These are phyloP conservation scores for Lyophyllum decastes DNA, from an alignment of 768 basidiomycete species.

Conservation along the genomic window DNA sequence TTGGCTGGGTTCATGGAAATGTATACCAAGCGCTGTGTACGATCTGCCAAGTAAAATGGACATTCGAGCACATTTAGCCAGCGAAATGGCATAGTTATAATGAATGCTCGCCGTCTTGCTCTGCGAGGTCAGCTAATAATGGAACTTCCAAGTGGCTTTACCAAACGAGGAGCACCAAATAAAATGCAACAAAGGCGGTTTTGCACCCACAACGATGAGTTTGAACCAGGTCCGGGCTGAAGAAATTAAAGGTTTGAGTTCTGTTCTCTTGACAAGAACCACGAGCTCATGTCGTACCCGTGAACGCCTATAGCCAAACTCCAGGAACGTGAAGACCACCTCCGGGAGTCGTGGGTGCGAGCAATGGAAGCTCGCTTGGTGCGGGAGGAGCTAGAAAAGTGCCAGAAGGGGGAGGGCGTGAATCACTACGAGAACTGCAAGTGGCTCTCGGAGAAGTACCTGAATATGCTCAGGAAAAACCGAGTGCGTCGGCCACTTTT, in stretches of 20 bases:
- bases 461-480: constrained; percentile 75
- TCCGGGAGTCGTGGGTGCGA: constrained; percentile 93
- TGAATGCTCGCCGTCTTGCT: neutral
- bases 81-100: neutral
- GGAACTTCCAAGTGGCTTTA: neutral
- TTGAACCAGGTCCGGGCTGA: constrained; percentile 41
- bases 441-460: constrained; percentile 82
- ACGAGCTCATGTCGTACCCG: neutral
- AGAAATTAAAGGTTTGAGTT: constrained; percentile 52
- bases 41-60: neutral
- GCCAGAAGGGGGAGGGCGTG: constrained; percentile 87
- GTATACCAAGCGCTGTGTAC: too few species aligned
- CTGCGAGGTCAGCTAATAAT: neutral
- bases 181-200: constrained; percentile 16
- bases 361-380: constrained; percentile 93
- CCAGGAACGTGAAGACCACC: constrained; percentile 67
- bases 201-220: constrained; percentile 33
- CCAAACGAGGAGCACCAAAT: constrained; percentile 6
- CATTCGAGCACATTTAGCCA: neutral
- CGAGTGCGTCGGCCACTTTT: constrained; percentile 55
- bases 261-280: neutral
- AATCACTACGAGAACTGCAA: constrained; percentile 91
- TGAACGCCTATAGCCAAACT: constrained; percentile 50
- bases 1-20: constrained; percentile 11
- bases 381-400: constrained; percentile 85